Conservation (phyloP, 106 monocot genomes). For the Platanthera guangdongensis region DNA sequence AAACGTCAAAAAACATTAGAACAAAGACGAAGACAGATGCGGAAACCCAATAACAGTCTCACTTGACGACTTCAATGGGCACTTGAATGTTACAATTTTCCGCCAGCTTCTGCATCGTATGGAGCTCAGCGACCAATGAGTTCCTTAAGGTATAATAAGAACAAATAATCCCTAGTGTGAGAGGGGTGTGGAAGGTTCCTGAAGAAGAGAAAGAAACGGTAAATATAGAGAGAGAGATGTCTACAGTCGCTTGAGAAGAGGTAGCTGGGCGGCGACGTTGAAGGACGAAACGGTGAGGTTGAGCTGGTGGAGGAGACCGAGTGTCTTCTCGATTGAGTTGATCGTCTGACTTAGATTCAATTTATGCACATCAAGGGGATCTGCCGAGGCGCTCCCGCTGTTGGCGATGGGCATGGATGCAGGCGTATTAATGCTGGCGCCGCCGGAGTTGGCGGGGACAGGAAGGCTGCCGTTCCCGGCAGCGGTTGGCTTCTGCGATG, state of each 20-base stretch:
- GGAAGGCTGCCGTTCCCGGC: constrained; percentile 8
- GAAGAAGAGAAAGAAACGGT: background rate
- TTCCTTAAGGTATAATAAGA: constrained; percentile 43
- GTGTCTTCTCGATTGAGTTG: constrained; percentile 67
- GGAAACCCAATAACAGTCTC: constrained; percentile 12
- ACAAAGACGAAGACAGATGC: background rate
- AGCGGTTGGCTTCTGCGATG: constrained; percentile 11
- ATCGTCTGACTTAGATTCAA: constrained; percentile 54
- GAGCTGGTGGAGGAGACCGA: constrained; percentile 84
- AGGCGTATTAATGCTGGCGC: background rate
- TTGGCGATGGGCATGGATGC: constrained; percentile 8
- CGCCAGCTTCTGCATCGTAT: constrained; percentile 84
- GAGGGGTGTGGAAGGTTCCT: background rate
- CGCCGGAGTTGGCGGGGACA: background rate
- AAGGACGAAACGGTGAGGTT: constrained; percentile 93
- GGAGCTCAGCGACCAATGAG: constrained; percentile 61
- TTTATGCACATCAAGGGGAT: constrained; percentile 43
- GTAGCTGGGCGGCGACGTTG: constrained; percentile 72
- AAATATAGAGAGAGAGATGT: background rate
- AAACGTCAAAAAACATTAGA: background rate
- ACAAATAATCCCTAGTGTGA: background rate
- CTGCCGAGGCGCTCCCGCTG: constrained; percentile 8
- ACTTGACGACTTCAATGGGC: constrained; percentile 94
- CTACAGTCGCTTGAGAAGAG: constrained; percentile 80
- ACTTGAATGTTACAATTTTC: constrained; percentile 82